These are phyloP conservation scores for Penicillium capsulatum DNA, from an alignment of 2,329 filamentous ascomycete species.

Conservation along the genomic window DNA sequence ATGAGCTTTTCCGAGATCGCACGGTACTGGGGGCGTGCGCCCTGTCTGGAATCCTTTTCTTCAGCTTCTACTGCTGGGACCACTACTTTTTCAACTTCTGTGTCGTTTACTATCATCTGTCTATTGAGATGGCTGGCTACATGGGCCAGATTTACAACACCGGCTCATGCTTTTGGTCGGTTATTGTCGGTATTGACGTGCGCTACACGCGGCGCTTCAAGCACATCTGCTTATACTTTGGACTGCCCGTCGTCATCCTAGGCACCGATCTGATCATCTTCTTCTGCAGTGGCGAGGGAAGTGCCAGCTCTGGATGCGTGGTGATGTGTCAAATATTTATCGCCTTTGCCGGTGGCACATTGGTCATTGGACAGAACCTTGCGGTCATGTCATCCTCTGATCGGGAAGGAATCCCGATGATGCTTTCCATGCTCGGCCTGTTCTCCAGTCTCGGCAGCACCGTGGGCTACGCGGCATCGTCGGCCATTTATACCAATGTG, in stretches of 20 bases:
- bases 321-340: conserved; percentile 55
- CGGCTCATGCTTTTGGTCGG: conserved; percentile 49
- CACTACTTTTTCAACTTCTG: conserved; percentile 53
- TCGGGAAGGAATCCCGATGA: conserved; percentile 51
- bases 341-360: conserved; percentile 50
- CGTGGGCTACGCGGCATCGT: conserved; percentile 29
- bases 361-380: conserved; percentile 55
- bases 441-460: conserved; percentile 34
- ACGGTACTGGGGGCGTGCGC: conserved; percentile 53
- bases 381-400: conserved; percentile 54
- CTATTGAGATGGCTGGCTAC: conserved; percentile 42
- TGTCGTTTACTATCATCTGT: conserved; percentile 50
- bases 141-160: conserved; percentile 51
- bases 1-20: conserved; percentile 46
- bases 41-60: conserved; percentile 46
- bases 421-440: conserved; percentile 36
- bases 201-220: conserved; percentile 52
- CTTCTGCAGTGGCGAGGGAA: conserved; percentile 50
- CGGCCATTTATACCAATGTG: conserved; percentile 22
- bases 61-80: conserved; percentile 53
- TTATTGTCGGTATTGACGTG: conserved; percentile 51
- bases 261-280: conserved; percentile 54
- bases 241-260: conserved; percentile 49
- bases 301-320: conserved; percentile 47
- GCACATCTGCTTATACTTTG: conserved; percentile 48